Percentiles rank a stretch among this genome's conserved stretches.
Evolutionary conservation across 2,329 filamentous ascomycete species (phyloP).

Genomic region (Aspergillus glaucus): DNA sequence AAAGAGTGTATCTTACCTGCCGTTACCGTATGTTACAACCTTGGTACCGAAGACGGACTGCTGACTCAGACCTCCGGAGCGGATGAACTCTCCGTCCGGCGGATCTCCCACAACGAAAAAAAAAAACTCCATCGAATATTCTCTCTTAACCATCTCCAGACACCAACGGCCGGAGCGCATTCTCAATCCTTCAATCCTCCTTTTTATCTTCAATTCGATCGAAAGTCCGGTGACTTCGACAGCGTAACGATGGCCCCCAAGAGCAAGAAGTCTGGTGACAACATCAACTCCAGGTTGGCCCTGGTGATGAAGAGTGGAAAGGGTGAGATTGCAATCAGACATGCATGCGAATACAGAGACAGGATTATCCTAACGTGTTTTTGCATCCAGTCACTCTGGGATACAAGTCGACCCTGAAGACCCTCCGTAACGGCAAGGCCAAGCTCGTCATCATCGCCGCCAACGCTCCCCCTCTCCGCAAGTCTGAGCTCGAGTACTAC

Average conservation of each 20-base stretch:
- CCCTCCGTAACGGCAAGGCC: slow-evolving; percentile 89
- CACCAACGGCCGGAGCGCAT: slow-evolving; percentile 32
- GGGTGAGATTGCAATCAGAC: slow-evolving; percentile 19
- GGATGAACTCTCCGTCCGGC: not conserved
- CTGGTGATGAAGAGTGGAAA: slow-evolving; percentile 59
- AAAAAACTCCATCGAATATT: slow-evolving; percentile 2
- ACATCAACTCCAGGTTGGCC: slow-evolving; percentile 65
- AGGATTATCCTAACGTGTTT: slow-evolving; percentile 4
- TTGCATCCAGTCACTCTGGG: slow-evolving; percentile 64
- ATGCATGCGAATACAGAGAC: not conserved
- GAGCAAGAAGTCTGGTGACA: slow-evolving; percentile 73
- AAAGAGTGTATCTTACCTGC: not conserved
- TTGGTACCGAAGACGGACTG: not conserved
- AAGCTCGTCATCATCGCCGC: slow-evolving; percentile 95
- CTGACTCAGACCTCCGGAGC: not conserved
- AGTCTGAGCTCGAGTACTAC: slow-evolving; percentile 95
- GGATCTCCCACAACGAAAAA: slow-evolving; percentile 1
- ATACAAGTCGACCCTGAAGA: slow-evolving; percentile 86
- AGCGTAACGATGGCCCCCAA: slow-evolving; percentile 57
- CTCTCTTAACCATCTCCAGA: slow-evolving; percentile 4
- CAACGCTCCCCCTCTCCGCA: slow-evolving; percentile 96
- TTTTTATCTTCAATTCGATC: slow-evolving; percentile 6
- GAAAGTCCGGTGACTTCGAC: slow-evolving; percentile 16
- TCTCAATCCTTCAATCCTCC: slow-evolving; percentile 7
- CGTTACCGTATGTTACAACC: not conserved